A percentile compares a stretch with the other conserved stretches of the same genome.
phyloP scores from a whole-genome alignment of 2,329 filamentous ascomycete species.

The Aspergillus felis region DNA sequence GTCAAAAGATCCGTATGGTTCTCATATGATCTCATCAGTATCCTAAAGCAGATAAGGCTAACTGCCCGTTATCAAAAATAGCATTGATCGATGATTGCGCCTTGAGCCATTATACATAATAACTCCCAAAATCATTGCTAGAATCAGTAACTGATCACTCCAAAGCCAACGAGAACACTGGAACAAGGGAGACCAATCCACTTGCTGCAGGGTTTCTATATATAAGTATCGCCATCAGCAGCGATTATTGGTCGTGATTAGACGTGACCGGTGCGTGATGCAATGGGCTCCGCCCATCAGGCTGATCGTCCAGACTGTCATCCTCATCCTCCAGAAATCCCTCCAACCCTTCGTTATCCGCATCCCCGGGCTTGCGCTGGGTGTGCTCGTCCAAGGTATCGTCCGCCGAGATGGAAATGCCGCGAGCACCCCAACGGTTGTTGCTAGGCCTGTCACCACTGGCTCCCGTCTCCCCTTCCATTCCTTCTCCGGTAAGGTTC shows the following conservation, averaged over 20 bases:
- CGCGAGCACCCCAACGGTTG: slow-evolving; percentile 55
- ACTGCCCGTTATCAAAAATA: not conserved
- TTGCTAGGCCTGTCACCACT: slow-evolving; percentile 22
- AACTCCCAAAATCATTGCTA: not conserved
- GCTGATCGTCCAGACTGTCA: slow-evolving; percentile 3
- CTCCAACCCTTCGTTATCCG: slow-evolving; percentile 12
- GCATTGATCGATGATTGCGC: not conserved
- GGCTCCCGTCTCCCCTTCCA: slow-evolving; percentile 19
- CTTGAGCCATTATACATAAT: not conserved
- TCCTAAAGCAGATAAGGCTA: not conserved
- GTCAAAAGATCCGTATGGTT: not conserved
- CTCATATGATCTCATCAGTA: not conserved
- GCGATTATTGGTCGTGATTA: not conserved
- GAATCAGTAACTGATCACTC: not conserved
- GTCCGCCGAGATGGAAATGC: slow-evolving; percentile 59
- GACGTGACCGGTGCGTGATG: not conserved
- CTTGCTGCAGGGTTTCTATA: slow-evolving; percentile 6
- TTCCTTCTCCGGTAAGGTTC: slow-evolving; percentile 28
- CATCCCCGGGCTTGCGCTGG: slow-evolving; percentile 6
- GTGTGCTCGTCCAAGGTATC: slow-evolving; percentile 40
- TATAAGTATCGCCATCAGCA: slow-evolving; percentile 4
- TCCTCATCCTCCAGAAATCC: slow-evolving; percentile 22
- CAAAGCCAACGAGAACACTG: not conserved
- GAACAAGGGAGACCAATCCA: not conserved
- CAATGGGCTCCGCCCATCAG: slow-evolving; percentile 5